phyloP scores from a whole-genome alignment of 2,329 filamentous ascomycete species.

The Fusarium newnesense region DNA sequence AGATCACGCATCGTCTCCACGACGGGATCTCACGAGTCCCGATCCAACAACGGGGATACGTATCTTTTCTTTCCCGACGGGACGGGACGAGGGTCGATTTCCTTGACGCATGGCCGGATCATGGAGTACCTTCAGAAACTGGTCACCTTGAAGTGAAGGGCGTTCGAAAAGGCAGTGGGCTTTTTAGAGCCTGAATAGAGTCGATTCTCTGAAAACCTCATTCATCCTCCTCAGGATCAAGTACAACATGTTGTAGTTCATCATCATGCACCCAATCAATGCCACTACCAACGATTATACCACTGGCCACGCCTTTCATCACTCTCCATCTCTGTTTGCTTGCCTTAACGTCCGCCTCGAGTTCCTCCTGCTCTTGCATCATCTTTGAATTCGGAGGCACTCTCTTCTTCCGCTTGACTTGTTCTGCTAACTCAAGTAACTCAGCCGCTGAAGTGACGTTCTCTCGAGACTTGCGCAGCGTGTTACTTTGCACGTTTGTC shows the following conservation, averaged over 20 bases:
- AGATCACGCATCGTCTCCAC: constrained; percentile 12
- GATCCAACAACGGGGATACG: constrained; percentile 14
- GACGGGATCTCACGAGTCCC: constrained; percentile 2
- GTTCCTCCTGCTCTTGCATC: constrained; percentile 64
- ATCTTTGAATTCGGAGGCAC: constrained; percentile 64
- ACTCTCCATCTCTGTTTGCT: constrained; percentile 76
- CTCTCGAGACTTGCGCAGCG: constrained; percentile 63
- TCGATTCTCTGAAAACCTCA: constrained; percentile 17
- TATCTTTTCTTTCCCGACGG: constrained; percentile 25
- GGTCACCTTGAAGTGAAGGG: background rate
- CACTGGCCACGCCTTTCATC: constrained; percentile 82
- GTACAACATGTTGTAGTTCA: constrained; percentile 73
- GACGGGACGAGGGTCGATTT: constrained; percentile 16
- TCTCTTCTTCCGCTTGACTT: constrained; percentile 62
- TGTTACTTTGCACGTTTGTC: constrained; percentile 67
- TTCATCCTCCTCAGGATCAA: constrained; percentile 69
- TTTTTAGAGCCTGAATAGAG: background rate
- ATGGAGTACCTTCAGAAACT: background rate
- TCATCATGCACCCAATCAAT: constrained; percentile 82
- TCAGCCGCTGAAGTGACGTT: constrained; percentile 72
- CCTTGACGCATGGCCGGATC: background rate
- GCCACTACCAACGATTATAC: constrained; percentile 82
- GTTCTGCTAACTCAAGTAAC: constrained; percentile 70
- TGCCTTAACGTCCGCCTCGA: constrained; percentile 68
- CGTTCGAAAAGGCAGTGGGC: background rate